phyloP scores from a whole-genome alignment of 2,329 filamentous ascomycete species.

The Nakataea oryzae region DNA sequence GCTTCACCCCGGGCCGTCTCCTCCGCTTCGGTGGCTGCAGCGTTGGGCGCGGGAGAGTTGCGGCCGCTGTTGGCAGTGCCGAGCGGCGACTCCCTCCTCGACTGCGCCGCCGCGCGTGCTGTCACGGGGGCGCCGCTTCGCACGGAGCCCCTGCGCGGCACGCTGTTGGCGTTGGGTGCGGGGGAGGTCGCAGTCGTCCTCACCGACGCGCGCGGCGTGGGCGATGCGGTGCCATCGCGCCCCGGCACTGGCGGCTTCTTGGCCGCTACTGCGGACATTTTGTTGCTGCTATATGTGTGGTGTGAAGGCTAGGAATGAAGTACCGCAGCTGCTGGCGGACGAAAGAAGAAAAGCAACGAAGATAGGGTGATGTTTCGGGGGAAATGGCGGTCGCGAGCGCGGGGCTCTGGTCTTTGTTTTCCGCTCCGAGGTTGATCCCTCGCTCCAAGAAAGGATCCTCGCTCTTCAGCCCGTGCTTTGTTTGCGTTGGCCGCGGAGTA shows the following conservation, averaged over 20 bases:
- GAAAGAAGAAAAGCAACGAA: neutral
- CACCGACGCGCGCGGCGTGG: conserved; percentile 19
- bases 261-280: conserved; percentile 38
- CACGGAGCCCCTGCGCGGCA: conserved; percentile 52
- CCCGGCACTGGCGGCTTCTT: conserved; percentile 42
- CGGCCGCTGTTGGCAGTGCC: conserved; percentile 17
- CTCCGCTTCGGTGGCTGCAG: conserved; percentile 36
- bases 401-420: neutral
- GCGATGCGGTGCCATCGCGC: conserved; percentile 31
- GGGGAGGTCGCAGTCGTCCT: conserved; percentile 37
- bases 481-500: neutral
- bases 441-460: neutral
- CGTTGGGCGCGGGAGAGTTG: conserved; percentile 23
- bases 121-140: conserved; percentile 59
- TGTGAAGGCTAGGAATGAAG: neutral
- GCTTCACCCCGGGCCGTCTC: conserved; percentile 72
- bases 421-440: neutral
- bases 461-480: neutral
- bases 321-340: neutral
- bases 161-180: conserved; percentile 27
- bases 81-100: conserved; percentile 39
- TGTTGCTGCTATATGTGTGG: neutral
- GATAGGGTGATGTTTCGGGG: neutral
- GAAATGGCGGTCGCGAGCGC: neutral
- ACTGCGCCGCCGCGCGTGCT: conserved; percentile 57